Base-by-base conservation (phyloP, 1,284 basidiomycete genomes). In the Stygiomarasmius scandens region DNA sequence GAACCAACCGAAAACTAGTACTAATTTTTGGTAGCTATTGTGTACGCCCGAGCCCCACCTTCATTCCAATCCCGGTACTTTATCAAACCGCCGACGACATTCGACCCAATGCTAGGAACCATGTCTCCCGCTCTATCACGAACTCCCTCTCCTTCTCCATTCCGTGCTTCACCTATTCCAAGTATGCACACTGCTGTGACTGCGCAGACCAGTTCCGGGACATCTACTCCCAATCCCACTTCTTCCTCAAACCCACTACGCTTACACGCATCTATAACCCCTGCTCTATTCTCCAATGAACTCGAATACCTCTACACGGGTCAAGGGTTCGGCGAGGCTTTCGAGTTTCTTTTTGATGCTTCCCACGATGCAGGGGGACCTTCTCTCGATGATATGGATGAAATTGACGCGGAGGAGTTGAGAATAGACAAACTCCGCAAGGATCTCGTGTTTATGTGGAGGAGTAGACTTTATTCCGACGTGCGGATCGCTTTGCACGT, bases 361-460 rank as follows among this genome's bases (percentile, higher is more conserved):
- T 46, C 25, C n/a, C 25, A 87, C 34, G 77, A 82, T 10, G 84
- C 86, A 49, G 75, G 77, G 19, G 76, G 75, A 41, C 29, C 24
- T 34, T 19, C 11, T 36, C 19, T 19, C 29, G 23, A 10, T 9
- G 50, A 47, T 14, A 44, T 23, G 12, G 66, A 67, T 58, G 79
- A 81, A 51, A 77, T 72, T 41, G 81, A 87, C 52, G 79, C 80
- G 0, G 89, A 92, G 61, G 84, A 89, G 58, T 77, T 83, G 57
- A 78, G 92, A n/a, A 75, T 93, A 52, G 93, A 96, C 75, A 95
- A 95, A 72, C 84, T 96, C 2, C 81, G 87, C 55, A 90, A 95
- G 71, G 95, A 97, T 70, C 79, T 97, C 32, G 92, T 96, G 25
- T 97, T 91, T 78, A 96, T 96, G 93, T 97, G 95, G 95, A 78